Evolutionary conservation across 2,329 filamentous ascomycete genomes (phyloP), one percentile per base, ranked within the genome.

Genomic region (Diaporthe nobilis): DNA sequence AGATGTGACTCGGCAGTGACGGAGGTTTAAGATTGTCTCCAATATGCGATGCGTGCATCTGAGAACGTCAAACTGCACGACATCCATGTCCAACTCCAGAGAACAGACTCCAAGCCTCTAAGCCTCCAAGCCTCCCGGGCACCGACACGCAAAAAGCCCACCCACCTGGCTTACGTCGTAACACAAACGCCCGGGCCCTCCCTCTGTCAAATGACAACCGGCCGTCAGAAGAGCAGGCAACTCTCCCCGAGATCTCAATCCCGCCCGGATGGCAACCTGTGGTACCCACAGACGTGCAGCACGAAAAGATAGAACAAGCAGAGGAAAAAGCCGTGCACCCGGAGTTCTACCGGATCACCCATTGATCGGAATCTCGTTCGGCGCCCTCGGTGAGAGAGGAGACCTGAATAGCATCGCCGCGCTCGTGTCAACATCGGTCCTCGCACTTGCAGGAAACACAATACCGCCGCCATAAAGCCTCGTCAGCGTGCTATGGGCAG

Each of bases 401-500:
- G 47, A 25, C 47, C 12, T 53, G 47, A 68, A 68, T 28, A 51
- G 47, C 22, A 25, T 25, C 49, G 8, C 31, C 37, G 28, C 44
- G 44, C 28, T 55, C 31, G 49, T 53, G 28, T 68, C 31, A 25
- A 53, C 22, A 37, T 31, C 15, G 10, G 47, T 53, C 25, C 65
- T 53, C 49, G 42, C 65, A 53, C 49, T 39, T 37, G 65, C 65
- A 28, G 47, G 65, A 68, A 68, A 39, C 47, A 28, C n/a, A 68
- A 15, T 53, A 68, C 9, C 65, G 65, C 65, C 47, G 65, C 65
- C 47, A 28, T 68, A 68, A 39, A 15, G 77, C 68, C 7, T 78
- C 71, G 34, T 77, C 79, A 5, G 79, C 76, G 17, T 82, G 78
- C 9, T 76, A 60, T 2, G 78, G 72, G 25, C 84, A 80, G 12